phyloP scores from a whole-genome alignment of 345 rosid genomes.

The Rubroshorea leprosula region DNA sequence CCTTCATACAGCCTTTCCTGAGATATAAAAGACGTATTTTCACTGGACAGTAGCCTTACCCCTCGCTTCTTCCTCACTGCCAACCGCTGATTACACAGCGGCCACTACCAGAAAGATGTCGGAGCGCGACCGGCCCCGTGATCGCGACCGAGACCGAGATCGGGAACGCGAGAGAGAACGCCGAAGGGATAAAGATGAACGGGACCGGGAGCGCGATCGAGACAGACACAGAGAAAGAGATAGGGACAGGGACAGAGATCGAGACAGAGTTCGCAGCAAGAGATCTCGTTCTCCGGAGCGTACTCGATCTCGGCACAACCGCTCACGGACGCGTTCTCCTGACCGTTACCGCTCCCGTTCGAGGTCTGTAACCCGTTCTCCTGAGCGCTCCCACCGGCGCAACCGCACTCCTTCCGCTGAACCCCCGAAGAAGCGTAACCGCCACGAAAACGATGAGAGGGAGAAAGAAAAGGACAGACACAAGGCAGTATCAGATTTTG shows the following conservation, averaged over 20 bases:
- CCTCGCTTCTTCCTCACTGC: too few species aligned
- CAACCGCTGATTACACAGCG: too few species aligned
- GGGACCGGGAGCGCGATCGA: conserved; percentile 39
- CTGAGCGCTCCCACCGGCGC: conserved; percentile 42
- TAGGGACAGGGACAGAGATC: conserved; percentile 38
- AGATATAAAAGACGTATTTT: too few species aligned
- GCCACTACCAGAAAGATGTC: conserved; percentile 20
- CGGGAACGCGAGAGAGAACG: conserved; percentile 22
- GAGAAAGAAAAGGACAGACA: conserved; percentile 45
- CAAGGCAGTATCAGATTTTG: conserved; percentile 47
- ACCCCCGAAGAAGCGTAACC: conserved; percentile 48
- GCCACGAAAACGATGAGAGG: conserved; percentile 40
- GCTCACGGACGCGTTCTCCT: conserved; percentile 52
- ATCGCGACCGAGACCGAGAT: background rate
- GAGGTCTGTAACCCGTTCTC: conserved; percentile 46
- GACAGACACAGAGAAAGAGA: conserved; percentile 47
- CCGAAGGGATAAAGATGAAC: conserved; percentile 9
- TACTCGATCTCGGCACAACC: conserved; percentile 34
- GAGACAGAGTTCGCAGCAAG: conserved; percentile 57
- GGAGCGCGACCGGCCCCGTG: conserved; percentile 33
- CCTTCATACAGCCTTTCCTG: too few species aligned
- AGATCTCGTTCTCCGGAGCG: conserved; percentile 69
- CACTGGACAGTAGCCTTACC: too few species aligned
- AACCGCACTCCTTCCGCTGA: conserved; percentile 58
- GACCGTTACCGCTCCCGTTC: conserved; percentile 46